Evolutionary conservation across 768 basidiomycete genomes (phyloP), one percentile per base, ranked within the genome.

Genomic region (Mrakia gelida): DNA sequence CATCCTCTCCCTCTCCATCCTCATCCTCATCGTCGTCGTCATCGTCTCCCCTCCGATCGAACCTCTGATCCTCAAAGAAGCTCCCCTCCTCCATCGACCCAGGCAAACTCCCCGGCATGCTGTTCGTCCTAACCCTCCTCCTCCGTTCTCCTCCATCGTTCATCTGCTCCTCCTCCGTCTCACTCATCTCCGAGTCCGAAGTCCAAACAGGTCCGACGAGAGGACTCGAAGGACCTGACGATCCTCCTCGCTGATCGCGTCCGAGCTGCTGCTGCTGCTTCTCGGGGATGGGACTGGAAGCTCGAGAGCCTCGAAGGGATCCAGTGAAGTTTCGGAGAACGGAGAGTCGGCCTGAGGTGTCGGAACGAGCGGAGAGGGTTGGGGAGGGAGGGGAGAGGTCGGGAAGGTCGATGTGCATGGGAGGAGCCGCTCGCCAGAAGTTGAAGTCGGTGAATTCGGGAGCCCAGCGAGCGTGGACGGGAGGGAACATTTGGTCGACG

Each of bases 401-500:
- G 23, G 86, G 86, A 0, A 86, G 75, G 43, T 83, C 81, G 4
- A 95, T 87, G 6, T 90, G 86, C 77, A 91, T 91, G 72, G 89
- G 89, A 18, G 98, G 86, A 0, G 93, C 91, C 0, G 88, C 80
- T 80, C 94, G 91, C 97, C 97, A 99, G 83, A 89, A 99, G 82
- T 96, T 98, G 88, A 97, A 95, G 84, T 98, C 96, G 1, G 95
- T 97, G 84, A 89, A 99, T 83, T 95, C 95, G 1, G 92, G 90
- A 18, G 91, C 88, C 71, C 91, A 91, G 83, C 93, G 93, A 73
- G 91, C 89, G 83, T 94, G 89, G 75, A 98, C 94, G 0, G 96
- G 94, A 49, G 97, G 97, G 87, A 99, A 99, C 91, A 97, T 95
- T 85, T 97, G 95, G 85, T 99, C 95, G 23, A 99, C 97, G n/a